Conservation (phyloP, 2,329 filamentous ascomycete genomes). For the Lomentospora prolificans region DNA sequence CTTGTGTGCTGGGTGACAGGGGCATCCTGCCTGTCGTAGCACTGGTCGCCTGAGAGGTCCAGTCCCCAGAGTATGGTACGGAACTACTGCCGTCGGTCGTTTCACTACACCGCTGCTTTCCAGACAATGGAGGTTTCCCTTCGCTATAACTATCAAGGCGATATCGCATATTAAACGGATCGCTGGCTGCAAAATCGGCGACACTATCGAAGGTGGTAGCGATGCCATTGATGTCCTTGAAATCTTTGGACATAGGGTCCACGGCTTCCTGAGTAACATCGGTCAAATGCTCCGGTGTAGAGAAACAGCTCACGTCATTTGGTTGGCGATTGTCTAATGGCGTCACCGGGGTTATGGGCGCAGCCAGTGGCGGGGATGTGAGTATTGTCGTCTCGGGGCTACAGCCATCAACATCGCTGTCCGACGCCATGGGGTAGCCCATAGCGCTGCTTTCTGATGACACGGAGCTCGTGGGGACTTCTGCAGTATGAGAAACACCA, state of each 20-base stretch:
- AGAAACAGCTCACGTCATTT: constrained; percentile 15
- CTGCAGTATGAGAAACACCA: not conserved
- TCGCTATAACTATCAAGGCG: constrained; percentile 22
- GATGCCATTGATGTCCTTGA: constrained; percentile 20
- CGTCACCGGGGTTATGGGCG: not conserved
- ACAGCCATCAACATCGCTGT: not conserved
- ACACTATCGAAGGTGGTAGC: constrained; percentile 34
- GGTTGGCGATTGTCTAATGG: constrained; percentile 9
- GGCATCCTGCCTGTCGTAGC: constrained; percentile 55
- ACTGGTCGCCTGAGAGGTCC: constrained; percentile 53
- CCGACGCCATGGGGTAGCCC: not conserved
- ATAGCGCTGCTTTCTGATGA: not conserved
- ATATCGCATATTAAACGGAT: constrained; percentile 33
- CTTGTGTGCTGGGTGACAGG: constrained; percentile 54
- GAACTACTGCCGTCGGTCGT: constrained; percentile 52
- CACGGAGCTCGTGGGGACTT: not conserved
- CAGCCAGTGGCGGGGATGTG: constrained; percentile 11
- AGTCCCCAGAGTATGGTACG: constrained; percentile 44
- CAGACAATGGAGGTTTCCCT: constrained; percentile 29
- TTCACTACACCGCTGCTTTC: constrained; percentile 48
- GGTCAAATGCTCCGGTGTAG: not conserved
- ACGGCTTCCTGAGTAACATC: not conserved
- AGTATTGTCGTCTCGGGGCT: constrained; percentile 7
- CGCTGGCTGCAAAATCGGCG: constrained; percentile 37
- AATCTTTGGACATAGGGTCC: not conserved